A percentile compares a stretch with the other conserved stretches of the same genome.
These are phyloP conservation scores for Hydnomerulius pinastri DNA, from an alignment of 768 basidiomycete species.

Conservation along the genomic window DNA sequence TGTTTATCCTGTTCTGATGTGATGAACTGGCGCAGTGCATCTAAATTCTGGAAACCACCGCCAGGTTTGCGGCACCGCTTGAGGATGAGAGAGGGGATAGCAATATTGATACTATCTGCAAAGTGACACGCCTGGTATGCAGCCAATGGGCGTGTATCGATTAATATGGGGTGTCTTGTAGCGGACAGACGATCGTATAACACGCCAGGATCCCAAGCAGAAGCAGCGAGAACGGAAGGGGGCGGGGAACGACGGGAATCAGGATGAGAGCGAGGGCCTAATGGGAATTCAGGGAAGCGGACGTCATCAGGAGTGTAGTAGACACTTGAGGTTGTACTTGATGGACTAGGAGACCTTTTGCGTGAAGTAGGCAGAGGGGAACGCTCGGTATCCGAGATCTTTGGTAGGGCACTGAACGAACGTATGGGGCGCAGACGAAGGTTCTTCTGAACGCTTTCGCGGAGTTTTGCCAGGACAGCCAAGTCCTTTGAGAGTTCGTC, in stretches of 20 bases:
- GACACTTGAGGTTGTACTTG: conserved; percentile 48
- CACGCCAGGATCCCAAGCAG: conserved; percentile 40
- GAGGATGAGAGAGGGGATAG: conserved; percentile 88
- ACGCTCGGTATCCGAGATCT: conserved; percentile 32
- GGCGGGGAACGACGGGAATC: conserved; percentile 12
- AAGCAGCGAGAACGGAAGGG: conserved; percentile 38
- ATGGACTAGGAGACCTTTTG: conserved; percentile 37
- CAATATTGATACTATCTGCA: conserved; percentile 74
- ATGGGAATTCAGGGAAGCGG: conserved; percentile 29
- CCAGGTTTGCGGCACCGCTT: conserved; percentile 79
- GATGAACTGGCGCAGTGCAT: conserved; percentile 76
- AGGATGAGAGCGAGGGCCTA: conserved; percentile 20
- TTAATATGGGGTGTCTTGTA: conserved; percentile 60
- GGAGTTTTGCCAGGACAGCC: conserved; percentile 64
- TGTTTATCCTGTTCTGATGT: conserved; percentile 75
- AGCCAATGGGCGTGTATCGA: conserved; percentile 79
- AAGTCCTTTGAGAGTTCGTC: conserved; percentile 73
- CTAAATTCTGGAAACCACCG: conserved; percentile 63
- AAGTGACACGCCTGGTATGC: conserved; percentile 68
- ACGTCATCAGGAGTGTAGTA: conserved; percentile 57
- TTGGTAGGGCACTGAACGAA: conserved; percentile 54
- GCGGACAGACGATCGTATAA: conserved; percentile 53
- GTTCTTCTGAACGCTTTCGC: conserved; percentile 74
- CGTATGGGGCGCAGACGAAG: conserved; percentile 77
- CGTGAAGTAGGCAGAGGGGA: conserved; percentile 9